Evolutionary conservation across 148 eudicot genomes (phyloP).

Genomic region (Talinum fruticosum): DNA sequence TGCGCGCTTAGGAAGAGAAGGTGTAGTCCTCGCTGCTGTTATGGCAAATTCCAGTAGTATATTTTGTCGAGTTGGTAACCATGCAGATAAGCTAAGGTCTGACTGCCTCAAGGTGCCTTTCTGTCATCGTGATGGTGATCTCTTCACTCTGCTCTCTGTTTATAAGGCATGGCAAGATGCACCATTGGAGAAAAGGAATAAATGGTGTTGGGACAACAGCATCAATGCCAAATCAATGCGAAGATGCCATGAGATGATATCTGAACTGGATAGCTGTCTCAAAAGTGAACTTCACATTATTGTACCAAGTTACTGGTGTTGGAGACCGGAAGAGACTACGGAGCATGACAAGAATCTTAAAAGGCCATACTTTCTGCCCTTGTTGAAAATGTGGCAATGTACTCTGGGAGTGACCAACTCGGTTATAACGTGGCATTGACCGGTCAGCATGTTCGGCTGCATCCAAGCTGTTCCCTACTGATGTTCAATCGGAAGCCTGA

Average conservation of each 20-base stretch:
- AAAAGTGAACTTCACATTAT: constrained; percentile 59
- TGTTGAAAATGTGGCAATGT: constrained; percentile 79
- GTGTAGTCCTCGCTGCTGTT: constrained; percentile 87
- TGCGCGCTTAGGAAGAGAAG: constrained; percentile 64
- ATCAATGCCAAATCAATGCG: constrained; percentile 90
- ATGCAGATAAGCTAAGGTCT: constrained; percentile 65
- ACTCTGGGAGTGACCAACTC: constrained; percentile 77
- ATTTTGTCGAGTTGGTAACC: constrained; percentile 84
- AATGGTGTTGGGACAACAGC: constrained; percentile 92
- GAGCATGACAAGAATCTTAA: constrained; percentile 53
- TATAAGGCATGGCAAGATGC: constrained; percentile 74
- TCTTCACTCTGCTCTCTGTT: constrained; percentile 83
- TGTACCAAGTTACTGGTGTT: constrained; percentile 72
- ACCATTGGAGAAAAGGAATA: constrained; percentile 44
- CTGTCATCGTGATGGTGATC: constrained; percentile 80
- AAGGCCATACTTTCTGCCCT: constrained; percentile 65
- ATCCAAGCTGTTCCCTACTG: constrained; percentile 86
- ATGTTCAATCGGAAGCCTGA: constrained; percentile 62
- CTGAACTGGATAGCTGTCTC: constrained; percentile 69
- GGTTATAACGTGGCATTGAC: constrained; percentile 86
- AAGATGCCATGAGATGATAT: constrained; percentile 69
- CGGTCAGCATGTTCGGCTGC: constrained; percentile 66
- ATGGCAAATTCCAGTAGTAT: constrained; percentile 86
- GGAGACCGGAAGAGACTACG: constrained; percentile 52
- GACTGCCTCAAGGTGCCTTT: constrained; percentile 84